phyloP scores from a whole-genome alignment of 2,329 filamentous ascomycete genomes.

The Phyllosticta ampelicida region DNA sequence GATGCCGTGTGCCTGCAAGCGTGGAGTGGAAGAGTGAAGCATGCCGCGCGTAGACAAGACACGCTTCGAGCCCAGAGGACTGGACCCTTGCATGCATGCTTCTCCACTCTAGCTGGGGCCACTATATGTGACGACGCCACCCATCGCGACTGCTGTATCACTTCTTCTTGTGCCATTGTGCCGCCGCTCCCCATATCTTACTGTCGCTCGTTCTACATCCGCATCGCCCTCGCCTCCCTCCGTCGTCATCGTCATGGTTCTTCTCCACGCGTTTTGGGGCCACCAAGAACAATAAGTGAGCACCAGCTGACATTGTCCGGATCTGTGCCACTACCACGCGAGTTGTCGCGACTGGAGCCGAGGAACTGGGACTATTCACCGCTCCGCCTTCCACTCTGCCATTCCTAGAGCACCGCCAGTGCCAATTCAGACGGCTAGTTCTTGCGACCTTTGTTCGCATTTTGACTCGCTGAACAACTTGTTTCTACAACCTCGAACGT shows the following conservation, averaged over 20 bases:
- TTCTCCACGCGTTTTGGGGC: neutral
- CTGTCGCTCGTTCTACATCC: constrained; percentile 4
- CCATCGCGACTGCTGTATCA: constrained; percentile 10
- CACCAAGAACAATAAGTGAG: neutral
- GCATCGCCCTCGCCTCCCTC: neutral
- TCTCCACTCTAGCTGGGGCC: neutral
- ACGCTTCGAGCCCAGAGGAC: neutral
- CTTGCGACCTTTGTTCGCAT: neutral
- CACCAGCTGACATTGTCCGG: neutral
- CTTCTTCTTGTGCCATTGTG: neutral
- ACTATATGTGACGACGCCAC: neutral
- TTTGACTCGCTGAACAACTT: neutral
- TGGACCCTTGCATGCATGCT: neutral
- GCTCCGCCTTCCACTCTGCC: neutral
- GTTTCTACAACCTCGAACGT: neutral
- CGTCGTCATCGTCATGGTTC: neutral
- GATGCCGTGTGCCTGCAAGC: neutral
- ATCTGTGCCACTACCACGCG: neutral
- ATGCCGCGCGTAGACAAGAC: neutral
- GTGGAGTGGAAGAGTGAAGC: neutral
- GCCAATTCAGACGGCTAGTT: neutral
- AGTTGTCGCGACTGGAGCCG: neutral
- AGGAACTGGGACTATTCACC: neutral
- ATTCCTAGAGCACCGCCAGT: neutral
- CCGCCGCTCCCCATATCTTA: neutral